Evolutionary conservation across 2,329 filamentous ascomycete genomes (phyloP).

Genomic region (Ophiostoma populinum): DNA sequence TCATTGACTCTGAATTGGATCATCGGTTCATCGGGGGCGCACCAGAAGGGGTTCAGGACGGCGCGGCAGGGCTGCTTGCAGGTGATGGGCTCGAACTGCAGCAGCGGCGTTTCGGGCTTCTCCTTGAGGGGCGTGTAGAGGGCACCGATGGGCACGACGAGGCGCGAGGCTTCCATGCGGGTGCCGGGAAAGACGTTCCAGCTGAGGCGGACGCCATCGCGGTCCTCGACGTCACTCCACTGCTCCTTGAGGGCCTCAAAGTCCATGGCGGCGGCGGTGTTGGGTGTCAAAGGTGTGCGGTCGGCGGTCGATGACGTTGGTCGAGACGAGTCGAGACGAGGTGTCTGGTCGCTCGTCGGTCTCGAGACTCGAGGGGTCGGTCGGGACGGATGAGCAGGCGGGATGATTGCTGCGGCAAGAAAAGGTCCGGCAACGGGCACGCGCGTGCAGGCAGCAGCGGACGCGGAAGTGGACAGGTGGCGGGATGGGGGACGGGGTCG

Average conservation of each 20-base stretch:
- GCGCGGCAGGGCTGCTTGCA: slow-evolving; percentile 94
- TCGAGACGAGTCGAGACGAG: too few species aligned
- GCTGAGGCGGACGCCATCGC: slow-evolving; percentile 86
- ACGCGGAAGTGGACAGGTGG: too few species aligned
- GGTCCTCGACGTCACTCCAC: slow-evolving; percentile 92
- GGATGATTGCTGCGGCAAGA: too few species aligned
- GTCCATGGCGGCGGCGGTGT: slow-evolving; percentile 44
- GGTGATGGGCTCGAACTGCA: slow-evolving; percentile 91
- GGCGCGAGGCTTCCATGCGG: slow-evolving; percentile 90
- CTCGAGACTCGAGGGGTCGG: too few species aligned
- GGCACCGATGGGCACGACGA: slow-evolving; percentile 90
- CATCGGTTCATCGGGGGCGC: too few species aligned
- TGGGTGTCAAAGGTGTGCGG: neutral
- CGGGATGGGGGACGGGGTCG: too few species aligned
- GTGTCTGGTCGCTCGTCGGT: too few species aligned
- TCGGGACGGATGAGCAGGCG: too few species aligned
- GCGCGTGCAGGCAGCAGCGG: too few species aligned
- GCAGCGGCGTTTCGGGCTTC: slow-evolving; percentile 70
- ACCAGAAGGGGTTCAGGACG: slow-evolving; percentile 95
- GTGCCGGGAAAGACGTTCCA: slow-evolving; percentile 99
- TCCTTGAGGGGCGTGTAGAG: slow-evolving; percentile 94
- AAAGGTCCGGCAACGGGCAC: too few species aligned
- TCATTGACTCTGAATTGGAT: too few species aligned
- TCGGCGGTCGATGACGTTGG: too few species aligned
- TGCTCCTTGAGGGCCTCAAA: slow-evolving; percentile 88